These are phyloP conservation scores for Trichoderma citrinoviride DNA, from an alignment of 2,329 filamentous ascomycete genomes.

Conservation along the genomic window DNA sequence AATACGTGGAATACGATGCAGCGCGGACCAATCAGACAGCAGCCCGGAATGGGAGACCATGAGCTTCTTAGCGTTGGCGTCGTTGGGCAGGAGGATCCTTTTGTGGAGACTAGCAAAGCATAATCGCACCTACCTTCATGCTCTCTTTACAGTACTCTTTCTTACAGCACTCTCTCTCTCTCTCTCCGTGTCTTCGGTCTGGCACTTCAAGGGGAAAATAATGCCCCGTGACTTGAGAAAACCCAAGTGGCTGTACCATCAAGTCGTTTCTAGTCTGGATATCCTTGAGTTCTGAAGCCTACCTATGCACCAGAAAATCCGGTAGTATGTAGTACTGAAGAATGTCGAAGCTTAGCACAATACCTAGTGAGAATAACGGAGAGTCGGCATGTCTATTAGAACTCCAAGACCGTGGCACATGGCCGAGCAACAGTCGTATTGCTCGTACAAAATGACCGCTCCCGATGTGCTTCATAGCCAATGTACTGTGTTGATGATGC, in stretches of 20 bases:
- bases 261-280: too few species aligned
- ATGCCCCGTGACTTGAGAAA: background rate
- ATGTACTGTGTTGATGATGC: too few species aligned
- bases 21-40: conserved; percentile 29
- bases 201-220: too few species aligned
- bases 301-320: too few species aligned
- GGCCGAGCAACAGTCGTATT: background rate
- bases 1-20: conserved; percentile 31
- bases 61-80: background rate
- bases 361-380: too few species aligned
- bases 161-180: background rate
- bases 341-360: background rate
- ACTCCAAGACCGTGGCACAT: too few species aligned
- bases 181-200: too few species aligned
- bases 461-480: too few species aligned
- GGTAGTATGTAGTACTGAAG: too few species aligned
- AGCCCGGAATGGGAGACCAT: background rate
- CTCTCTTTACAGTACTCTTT: too few species aligned
- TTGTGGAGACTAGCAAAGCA: background rate
- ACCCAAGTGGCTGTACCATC: background rate
- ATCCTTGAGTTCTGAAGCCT: too few species aligned
- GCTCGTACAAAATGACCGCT: background rate
- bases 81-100: background rate
- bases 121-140: background rate
- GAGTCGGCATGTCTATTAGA: too few species aligned